Evolutionary conservation across 2,329 filamentous ascomycete genomes (phyloP).

Genomic region (Coniochaeta sp.): DNA sequence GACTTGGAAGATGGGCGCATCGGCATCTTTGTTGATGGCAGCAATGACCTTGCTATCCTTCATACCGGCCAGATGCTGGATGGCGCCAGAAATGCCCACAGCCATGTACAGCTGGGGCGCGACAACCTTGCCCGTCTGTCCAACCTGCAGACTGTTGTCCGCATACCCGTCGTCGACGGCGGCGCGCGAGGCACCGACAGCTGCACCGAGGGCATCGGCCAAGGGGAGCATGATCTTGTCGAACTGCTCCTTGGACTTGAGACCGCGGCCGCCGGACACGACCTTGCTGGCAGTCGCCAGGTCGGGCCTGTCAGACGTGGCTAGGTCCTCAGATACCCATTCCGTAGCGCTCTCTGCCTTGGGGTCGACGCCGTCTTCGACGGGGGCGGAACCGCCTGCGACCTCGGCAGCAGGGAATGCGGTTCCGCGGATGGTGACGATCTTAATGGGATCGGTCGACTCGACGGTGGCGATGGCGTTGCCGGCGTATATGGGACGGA

Average conservation of each 20-base stretch:
- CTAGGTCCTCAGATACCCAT: slow-evolving; percentile 90
- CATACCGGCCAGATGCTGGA: slow-evolving; percentile 98
- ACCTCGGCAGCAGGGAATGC: slow-evolving; percentile 72
- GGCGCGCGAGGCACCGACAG: slow-evolving; percentile 88
- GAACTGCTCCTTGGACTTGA: slow-evolving; percentile 98
- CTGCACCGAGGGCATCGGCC: slow-evolving; percentile 88
- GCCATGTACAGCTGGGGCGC: slow-evolving; percentile 93
- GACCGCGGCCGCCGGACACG: slow-evolving; percentile 85
- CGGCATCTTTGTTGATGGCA: slow-evolving; percentile 94
- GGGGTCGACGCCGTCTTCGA: slow-evolving; percentile 79
- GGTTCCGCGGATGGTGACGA: slow-evolving; percentile 89
- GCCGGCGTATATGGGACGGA: slow-evolving; percentile 93
- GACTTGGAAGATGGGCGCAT: slow-evolving; percentile 97
- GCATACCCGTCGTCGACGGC: slow-evolving; percentile 96
- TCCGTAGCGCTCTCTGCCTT: slow-evolving; percentile 67
- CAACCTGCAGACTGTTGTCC: slow-evolving; percentile 96
- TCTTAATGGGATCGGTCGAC: slow-evolving; percentile 75
- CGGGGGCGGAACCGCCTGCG: slow-evolving; percentile 63
- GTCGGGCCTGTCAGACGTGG: slow-evolving; percentile 90
- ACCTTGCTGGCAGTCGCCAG: slow-evolving; percentile 82
- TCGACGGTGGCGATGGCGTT: slow-evolving; percentile 97
- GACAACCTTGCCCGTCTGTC: slow-evolving; percentile 97
- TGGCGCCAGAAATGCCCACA: slow-evolving; percentile 92
- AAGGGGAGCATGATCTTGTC: slow-evolving; percentile 87
- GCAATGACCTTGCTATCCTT: slow-evolving; percentile 99